phyloP scores from a whole-genome alignment of 2,329 filamentous ascomycete species.

The Claviceps fusiformis region DNA sequence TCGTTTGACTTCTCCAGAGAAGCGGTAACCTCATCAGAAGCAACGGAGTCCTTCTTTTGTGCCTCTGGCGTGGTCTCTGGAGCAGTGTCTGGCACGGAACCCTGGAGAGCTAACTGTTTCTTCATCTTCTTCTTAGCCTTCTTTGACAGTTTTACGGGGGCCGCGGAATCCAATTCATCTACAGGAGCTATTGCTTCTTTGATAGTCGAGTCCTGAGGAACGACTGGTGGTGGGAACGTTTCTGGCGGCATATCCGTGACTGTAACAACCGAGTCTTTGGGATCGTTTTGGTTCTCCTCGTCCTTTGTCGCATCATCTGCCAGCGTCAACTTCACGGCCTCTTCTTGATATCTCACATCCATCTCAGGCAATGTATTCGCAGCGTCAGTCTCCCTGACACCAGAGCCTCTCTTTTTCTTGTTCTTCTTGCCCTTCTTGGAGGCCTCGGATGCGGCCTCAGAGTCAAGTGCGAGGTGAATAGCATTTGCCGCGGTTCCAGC shows the following conservation, averaged over 20 bases:
- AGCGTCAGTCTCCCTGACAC: conserved; percentile 1
- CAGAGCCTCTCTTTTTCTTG: conserved; percentile 10
- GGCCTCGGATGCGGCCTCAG: conserved; percentile 3
- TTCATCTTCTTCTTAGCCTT: conserved; percentile 23
- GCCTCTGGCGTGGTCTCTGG: not conserved
- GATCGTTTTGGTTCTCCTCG: not conserved
- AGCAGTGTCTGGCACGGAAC: conserved; percentile 4
- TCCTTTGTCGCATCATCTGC: not conserved
- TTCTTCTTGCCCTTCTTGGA: conserved; percentile 6
- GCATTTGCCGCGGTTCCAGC: not conserved
- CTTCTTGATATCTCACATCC: not conserved
- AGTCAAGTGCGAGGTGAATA: not conserved
- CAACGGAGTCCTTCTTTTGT: not conserved
- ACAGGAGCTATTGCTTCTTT: not conserved
- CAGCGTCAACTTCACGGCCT: not conserved
- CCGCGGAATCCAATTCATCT: conserved; percentile 4
- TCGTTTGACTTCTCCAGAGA: conserved; percentile 5
- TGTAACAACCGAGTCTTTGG: not conserved
- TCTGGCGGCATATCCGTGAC: not conserved
- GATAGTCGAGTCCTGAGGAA: not conserved
- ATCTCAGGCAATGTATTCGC: not conserved
- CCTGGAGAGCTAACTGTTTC: conserved; percentile 14
- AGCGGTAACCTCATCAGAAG: not conserved
- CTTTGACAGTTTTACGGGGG: conserved; percentile 17
- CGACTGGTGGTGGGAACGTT: not conserved